phyloP scores from a whole-genome alignment of 805 yeast genomes.

The Yamadazyma philogaea region DNA sequence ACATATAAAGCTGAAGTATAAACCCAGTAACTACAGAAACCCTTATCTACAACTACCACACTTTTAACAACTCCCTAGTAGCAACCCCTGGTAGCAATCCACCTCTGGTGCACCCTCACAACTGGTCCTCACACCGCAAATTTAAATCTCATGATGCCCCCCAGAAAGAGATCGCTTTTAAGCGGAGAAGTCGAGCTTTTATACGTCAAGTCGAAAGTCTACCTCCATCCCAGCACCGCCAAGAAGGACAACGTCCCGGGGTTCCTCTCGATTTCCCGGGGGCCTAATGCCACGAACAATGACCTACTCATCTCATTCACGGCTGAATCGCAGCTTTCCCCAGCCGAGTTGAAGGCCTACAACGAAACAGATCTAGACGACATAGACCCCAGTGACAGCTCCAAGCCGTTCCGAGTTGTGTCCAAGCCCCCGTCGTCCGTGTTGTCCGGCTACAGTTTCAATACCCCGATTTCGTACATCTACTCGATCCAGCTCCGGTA shows the following conservation, averaged over 20 bases:
- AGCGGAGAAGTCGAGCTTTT: slow-evolving; percentile 44
- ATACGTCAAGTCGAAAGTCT: slow-evolving; percentile 66
- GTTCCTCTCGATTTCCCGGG: slow-evolving; percentile 61
- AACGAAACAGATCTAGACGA: slow-evolving; percentile 49
- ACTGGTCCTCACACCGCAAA: neutral
- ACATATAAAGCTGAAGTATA: too few species aligned
- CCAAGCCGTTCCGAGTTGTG: slow-evolving; percentile 27
- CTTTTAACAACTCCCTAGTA: too few species aligned
- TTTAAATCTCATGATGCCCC: slow-evolving; percentile 7
- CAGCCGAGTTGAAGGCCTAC: slow-evolving; percentile 45
- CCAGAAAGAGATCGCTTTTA: slow-evolving; percentile 6
- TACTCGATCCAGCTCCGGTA: slow-evolving; percentile 81
- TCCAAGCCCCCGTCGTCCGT: slow-evolving; percentile 52
- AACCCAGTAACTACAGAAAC: too few species aligned
- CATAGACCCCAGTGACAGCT: slow-evolving; percentile 8
- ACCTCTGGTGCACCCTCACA: neutral
- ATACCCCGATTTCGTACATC: slow-evolving; percentile 54
- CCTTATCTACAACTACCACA: too few species aligned
- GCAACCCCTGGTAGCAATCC: too few species aligned
- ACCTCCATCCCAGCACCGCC: slow-evolving; percentile 75
- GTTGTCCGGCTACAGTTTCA: slow-evolving; percentile 64
- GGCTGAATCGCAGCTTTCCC: slow-evolving; percentile 52
- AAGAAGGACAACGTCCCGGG: slow-evolving; percentile 80
- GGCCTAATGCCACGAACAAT: slow-evolving; percentile 46
- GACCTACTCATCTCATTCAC: slow-evolving; percentile 67